These are phyloP conservation scores for Rhizophagus clarus DNA, from an alignment of 192 early-diverging fungal species.

Conservation along the genomic window DNA sequence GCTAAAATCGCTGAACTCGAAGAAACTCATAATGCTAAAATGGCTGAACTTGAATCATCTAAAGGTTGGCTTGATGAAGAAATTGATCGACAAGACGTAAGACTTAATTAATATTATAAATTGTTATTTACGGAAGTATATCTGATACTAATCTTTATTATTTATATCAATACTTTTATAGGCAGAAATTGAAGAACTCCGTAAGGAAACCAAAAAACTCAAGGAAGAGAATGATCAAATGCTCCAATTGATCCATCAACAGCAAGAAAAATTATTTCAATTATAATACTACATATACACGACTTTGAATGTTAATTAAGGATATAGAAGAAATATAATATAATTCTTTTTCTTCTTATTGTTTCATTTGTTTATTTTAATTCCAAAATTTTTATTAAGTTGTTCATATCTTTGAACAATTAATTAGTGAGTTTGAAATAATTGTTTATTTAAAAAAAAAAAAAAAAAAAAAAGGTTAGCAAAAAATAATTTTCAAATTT, in stretches of 20 bases:
- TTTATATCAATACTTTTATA: not conserved
- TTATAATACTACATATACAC: not conserved
- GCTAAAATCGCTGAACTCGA: conserved; percentile 37
- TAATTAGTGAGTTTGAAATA: no score
- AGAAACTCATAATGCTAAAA: conserved; percentile 18
- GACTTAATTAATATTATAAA: not conserved
- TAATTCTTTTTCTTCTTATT: not conserved
- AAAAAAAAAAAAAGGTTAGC: no score
- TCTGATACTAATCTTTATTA: not conserved
- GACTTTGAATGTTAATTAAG: not conserved
- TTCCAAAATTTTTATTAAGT: not conserved
- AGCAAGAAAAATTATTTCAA: conserved; percentile 4
- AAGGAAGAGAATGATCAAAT: conserved; percentile 16
- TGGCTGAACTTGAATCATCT: conserved; percentile 10
- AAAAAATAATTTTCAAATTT: no score
- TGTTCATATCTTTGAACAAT: no score
- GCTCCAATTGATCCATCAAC: conserved; percentile 13
- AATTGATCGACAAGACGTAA: conserved; percentile 41
- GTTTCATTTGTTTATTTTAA: not conserved
- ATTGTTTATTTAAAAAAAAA: no score
- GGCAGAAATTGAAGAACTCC: not conserved
- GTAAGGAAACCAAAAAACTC: conserved; percentile 1
- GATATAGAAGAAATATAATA: conserved; percentile 7
- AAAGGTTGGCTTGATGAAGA: conserved; percentile 42
- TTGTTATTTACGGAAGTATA: not conserved